Percentiles rank a stretch among this genome's conserved stretches.
phyloP scores from a whole-genome alignment of 371 early-diverging fungal genomes.

The Syncephalastrum contaminatum region DNA sequence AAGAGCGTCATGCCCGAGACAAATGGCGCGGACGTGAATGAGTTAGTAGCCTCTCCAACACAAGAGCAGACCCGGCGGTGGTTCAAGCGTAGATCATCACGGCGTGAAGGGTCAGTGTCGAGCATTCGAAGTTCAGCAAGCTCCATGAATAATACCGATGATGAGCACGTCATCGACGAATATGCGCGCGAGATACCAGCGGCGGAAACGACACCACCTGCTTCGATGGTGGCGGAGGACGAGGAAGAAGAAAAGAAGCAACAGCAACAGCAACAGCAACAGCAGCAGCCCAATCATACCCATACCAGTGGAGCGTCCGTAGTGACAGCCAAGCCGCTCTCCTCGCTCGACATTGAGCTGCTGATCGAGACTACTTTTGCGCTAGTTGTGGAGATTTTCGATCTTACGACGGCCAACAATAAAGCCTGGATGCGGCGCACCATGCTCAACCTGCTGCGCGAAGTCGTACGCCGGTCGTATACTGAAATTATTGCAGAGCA shows the following conservation, averaged over 20 bases:
- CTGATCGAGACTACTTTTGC: constrained; percentile 52
- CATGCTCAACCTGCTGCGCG: constrained; percentile 36
- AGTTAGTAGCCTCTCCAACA: constrained; percentile 14
- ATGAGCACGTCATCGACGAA: constrained; percentile 3
- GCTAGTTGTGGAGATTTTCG: constrained; percentile 44
- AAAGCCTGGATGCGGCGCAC: constrained; percentile 50
- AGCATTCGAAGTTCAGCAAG: constrained; percentile 14
- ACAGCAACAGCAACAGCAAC: constrained; percentile 3
- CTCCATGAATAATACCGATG: constrained; percentile 6
- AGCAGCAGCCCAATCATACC: constrained; percentile 4
- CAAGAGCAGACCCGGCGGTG: constrained; percentile 12
- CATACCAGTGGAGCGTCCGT: too few relatives aligned
- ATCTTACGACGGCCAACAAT: constrained; percentile 44
- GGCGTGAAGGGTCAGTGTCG: constrained; percentile 29
- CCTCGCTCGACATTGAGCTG: constrained; percentile 43
- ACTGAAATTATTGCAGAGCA: constrained; percentile 41
- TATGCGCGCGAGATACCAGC: too few relatives aligned
- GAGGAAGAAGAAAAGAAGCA: constrained; percentile 6
- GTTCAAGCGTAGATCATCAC: constrained; percentile 12
- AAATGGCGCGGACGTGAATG: background rate
- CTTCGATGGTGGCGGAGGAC: background rate
- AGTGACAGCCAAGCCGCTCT: constrained; percentile 18
- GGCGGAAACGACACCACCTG: too few relatives aligned
- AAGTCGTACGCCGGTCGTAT: constrained; percentile 49
- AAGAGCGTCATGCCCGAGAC: constrained; percentile 13